Base-by-base conservation (phyloP, 1,284 basidiomycete genomes). In the Irpex sp. region DNA sequence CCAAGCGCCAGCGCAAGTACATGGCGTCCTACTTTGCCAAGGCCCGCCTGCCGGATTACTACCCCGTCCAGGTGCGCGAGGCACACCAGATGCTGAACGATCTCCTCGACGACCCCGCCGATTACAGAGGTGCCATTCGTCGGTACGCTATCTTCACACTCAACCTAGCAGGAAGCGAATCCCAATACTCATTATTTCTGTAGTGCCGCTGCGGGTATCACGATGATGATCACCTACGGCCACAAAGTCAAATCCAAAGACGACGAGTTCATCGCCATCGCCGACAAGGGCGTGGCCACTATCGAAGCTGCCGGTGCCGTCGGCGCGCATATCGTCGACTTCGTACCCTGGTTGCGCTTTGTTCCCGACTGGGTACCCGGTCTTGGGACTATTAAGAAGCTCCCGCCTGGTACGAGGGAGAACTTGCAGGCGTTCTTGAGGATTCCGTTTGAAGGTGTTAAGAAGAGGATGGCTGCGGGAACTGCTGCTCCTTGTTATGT, bases 171-270 rank as follows among this genome's bases (percentile, higher is more conserved):
- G 15, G 9, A 9, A 5, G 4, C 26, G 59, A 51, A 35, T 35
- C 37, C 17, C 17, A n/a, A n/a, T 50, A 54, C 26, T 54, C 17
- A 47, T 47, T 36, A 19, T 15, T 26, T 3, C 33, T n/a, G 13
- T 19, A 69, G 68, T 47, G 58, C 63, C 58, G 58, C 63, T 5
- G 67, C 66, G 1, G 49, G 54, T 5, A 36, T 62, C n/a, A 67
- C 66, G 43, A 26, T 67, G 17, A 17, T 49, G n/a, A 64, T 68
- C 5, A 61, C 57, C 7, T 67, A 67, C 49, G 64, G 68, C 1
- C 58, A 65, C 15, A 54, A 63, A 11, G 59, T 66, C 33, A 37
- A 64, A 50, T 57, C 63, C 9, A 51, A 21, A 9, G 66, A 69
- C 37, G 69, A 70, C 43, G 59, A 49, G 56, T 58, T 43, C 47